Evolutionary conservation across 805 yeast species (phyloP).

Genomic region (Candida taoyuanica): DNA sequence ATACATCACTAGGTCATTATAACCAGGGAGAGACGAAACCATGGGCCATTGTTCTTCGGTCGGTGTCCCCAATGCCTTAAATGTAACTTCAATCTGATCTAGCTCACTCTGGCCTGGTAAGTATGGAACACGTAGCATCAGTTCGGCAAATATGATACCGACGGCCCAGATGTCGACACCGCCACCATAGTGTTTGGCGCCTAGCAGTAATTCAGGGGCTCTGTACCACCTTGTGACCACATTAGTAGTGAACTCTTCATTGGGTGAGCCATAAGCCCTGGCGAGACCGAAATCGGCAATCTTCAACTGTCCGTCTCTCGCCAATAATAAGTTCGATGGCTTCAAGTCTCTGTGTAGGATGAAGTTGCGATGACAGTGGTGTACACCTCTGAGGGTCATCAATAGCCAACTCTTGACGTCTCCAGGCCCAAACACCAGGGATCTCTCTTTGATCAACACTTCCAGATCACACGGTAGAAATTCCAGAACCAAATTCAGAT

Average conservation of each 20-base stretch:
- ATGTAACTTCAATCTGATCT: conserved; percentile 90
- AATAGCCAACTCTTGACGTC: conserved; percentile 92
- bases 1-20: conserved; percentile 66
- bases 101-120: conserved; percentile 87
- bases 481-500: conserved; percentile 84
- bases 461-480: conserved; percentile 91
- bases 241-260: conserved; percentile 78
- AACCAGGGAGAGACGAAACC: conserved; percentile 72
- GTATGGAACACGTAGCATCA: conserved; percentile 93
- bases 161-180: conserved; percentile 96
- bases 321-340: conserved; percentile 83
- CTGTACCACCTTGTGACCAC: conserved; percentile 98
- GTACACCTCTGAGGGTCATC: conserved; percentile 92
- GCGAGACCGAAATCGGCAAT: conserved; percentile 98
- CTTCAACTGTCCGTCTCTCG: conserved; percentile 84
- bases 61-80: conserved; percentile 94
- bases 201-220: conserved; percentile 90
- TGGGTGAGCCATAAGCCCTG: conserved; percentile 71
- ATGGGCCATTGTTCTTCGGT: conserved; percentile 90
- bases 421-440: conserved; percentile 71
- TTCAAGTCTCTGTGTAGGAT: conserved; percentile 90
- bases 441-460: conserved; percentile 75
- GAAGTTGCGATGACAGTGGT: conserved; percentile 90
- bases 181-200: conserved; percentile 82
- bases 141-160: conserved; percentile 93